Evolutionary conservation across 495 filamentous ascomycete genomes (phyloP), one percentile per base, ranked within the genome.

Genomic region (Penicillium waksmanii): DNA sequence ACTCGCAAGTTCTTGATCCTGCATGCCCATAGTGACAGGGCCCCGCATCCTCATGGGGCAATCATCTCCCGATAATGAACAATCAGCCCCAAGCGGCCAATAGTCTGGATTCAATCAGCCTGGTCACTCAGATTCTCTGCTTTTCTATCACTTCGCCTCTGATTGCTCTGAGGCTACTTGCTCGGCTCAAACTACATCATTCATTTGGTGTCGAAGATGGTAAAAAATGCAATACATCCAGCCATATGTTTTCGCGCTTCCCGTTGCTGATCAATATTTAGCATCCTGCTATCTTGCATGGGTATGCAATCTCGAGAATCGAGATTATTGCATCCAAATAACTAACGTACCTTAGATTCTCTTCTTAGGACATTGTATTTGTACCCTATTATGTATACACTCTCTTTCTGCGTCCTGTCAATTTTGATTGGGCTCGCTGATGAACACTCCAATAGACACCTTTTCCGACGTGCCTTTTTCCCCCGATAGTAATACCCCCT

Each of bases 71-170:
- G 10, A 53, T 31, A n/a, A 53, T 53, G 51, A 53, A 53, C 33
- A 5, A 51, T 27, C 35, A 23, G 23, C 23, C 23, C 23, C 23
- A 23, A 23, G 23, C 3, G 2, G 3, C n/a, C 9, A 27, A 23
- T 3, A 53, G 18, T 19, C 35, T 53, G 33, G n/a, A 21, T 17
- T 53, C 51, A 31, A 53, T 53, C 51, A 53, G 51, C 11, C n/a
- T 53, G 15, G 33, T 23, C 51, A 53, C 51, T 5, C 51, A 53
- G 33, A 53, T 53, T 10, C 51, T 53, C 18, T 53, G 51, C 21
- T 53, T 36, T 21, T 15, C 33, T 53, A 53, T 53, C n/a, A 12
- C 21, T 21, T 12, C 35, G 18, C 51, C 51, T 9, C 13, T 53
- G 11, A 23, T 53, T 35, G 33, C n/a, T 5, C 11, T 53, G 21